phyloP scores from a whole-genome alignment of 2,329 filamentous ascomycete species.

The Colletotrichum musicola region DNA sequence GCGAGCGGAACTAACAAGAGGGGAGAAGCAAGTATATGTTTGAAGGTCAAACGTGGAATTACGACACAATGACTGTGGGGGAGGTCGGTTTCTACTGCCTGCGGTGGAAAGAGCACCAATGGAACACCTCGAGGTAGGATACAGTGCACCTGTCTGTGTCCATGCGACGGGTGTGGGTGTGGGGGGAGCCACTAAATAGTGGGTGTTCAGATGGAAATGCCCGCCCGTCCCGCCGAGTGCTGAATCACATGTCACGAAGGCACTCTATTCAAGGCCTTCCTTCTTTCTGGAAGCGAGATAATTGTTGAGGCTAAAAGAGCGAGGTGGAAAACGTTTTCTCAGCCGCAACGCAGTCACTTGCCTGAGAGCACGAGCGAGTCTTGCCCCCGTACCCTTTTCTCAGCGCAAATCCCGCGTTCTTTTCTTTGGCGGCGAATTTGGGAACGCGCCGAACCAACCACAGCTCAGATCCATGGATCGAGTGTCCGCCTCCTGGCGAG shows the following conservation, averaged over 20 bases:
- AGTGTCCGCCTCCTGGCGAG: background rate
- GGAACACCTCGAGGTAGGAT: no score
- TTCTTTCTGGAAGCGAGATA: constrained; percentile 1
- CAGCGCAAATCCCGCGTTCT: no score
- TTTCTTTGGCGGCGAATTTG: no score
- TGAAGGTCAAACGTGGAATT: constrained; percentile 26
- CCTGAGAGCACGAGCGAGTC: no score
- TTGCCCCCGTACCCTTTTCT: no score
- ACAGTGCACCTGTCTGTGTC: no score
- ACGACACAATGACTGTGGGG: constrained; percentile 31
- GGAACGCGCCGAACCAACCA: background rate
- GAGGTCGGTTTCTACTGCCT: constrained; percentile 21
- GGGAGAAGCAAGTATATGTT: constrained; percentile 9
- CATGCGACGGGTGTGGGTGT: background rate
- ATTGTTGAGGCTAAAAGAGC: constrained; percentile 17
- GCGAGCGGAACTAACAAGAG: background rate
- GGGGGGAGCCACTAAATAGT: constrained; percentile 21
- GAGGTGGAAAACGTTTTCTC: no score
- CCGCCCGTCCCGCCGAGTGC: constrained; percentile 26
- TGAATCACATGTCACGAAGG: constrained; percentile 21
- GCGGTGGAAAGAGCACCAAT: background rate
- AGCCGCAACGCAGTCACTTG: no score
- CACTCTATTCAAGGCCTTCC: no score
- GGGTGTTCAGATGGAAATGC: constrained; percentile 22
- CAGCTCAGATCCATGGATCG: background rate